Evolutionary conservation across 371 early-diverging fungal genomes (phyloP), one percentile per base, ranked within the genome.

Genomic region (Circinella umbellata): DNA sequence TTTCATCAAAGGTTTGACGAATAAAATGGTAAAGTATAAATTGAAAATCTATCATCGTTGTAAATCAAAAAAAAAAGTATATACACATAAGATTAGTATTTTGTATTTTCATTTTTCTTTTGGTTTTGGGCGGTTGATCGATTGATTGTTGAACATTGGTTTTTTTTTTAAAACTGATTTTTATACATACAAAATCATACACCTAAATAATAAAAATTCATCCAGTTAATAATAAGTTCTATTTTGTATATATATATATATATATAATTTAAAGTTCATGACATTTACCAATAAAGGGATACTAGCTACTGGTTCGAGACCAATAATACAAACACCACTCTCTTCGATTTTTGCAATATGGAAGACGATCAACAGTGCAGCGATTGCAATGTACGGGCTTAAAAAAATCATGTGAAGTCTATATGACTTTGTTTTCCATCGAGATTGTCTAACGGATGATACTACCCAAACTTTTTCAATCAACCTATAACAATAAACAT

Each of bases 11-110:
- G 86, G 80, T 8, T 66, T 69, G 7, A 87, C 64, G 53, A 89
- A 89, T 46, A 87, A 68, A 4, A 78, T 61, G 0, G 87, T 86
- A 75, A 87, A 79, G 61, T 85, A 85, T 2, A 76, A 15, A 48
- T 81, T 85, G 75, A 82, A 79, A 17, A 78, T 34, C 84, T 84
- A 68, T 14, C 17, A 11, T 53, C 64, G 53, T 35, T 53, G 14
- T 54, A 34, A 70, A 11, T 42, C 6, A 42, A 42, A 42, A 42
- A 42, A 42, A 42, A 42, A 42, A n/a, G 54, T 27, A 27, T 27
- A 27, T 27, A 27, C 27, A 27, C 27, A 27, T 27, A 27, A 27
- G 27, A 27, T 47, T 27, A 60, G 67, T 48, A 64, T 47, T 42
- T 42, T 42, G 27, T 27, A 27, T 27, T 27, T 27, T 27, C 27